These are phyloP conservation scores for Pseudopyrenochaeta lycopersici DNA, from an alignment of 2,329 filamentous ascomycete species.

Conservation along the genomic window DNA sequence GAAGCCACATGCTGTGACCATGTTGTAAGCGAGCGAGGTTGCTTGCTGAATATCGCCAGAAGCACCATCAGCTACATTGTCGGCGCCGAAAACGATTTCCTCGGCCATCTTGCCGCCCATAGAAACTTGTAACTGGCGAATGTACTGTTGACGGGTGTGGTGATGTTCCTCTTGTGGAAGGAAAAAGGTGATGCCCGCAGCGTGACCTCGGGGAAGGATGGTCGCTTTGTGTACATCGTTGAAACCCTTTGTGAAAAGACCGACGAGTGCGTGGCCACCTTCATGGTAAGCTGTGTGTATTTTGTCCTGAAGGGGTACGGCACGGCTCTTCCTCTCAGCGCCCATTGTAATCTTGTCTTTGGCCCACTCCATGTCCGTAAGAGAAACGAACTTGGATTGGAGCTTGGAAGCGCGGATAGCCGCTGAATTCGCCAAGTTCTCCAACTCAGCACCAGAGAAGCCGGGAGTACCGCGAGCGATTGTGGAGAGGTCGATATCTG, in stretches of 20 bases:
- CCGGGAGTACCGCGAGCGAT: constrained; percentile 89
- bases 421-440: constrained; percentile 96
- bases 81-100: constrained; percentile 89
- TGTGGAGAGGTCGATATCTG: constrained; percentile 82
- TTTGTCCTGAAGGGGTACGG: constrained; percentile 93
- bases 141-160: constrained; percentile 82
- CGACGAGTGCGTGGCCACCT: constrained; percentile 91
- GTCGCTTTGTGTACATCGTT: constrained; percentile 95
- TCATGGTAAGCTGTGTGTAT: constrained; percentile 96
- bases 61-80: constrained; percentile 90
- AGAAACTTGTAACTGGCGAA: constrained; percentile 79
- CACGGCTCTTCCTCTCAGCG: constrained; percentile 86
- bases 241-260: constrained; percentile 79
- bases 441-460: constrained; percentile 93
- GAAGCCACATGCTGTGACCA: constrained; percentile 92
- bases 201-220: constrained; percentile 88
- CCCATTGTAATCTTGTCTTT: constrained; percentile 99
- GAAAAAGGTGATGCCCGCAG: constrained; percentile 86
- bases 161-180: constrained; percentile 89
- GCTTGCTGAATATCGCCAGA: constrained; percentile 83
- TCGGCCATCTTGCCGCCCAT: constrained; percentile 91
- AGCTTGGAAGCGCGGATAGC: constrained; percentile 93
- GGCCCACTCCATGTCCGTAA: constrained; percentile 91
- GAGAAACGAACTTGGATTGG: constrained; percentile 77
- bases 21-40: constrained; percentile 82